Conservation (phyloP, 805 yeast genomes). For the Danielia reshetovae region DNA sequence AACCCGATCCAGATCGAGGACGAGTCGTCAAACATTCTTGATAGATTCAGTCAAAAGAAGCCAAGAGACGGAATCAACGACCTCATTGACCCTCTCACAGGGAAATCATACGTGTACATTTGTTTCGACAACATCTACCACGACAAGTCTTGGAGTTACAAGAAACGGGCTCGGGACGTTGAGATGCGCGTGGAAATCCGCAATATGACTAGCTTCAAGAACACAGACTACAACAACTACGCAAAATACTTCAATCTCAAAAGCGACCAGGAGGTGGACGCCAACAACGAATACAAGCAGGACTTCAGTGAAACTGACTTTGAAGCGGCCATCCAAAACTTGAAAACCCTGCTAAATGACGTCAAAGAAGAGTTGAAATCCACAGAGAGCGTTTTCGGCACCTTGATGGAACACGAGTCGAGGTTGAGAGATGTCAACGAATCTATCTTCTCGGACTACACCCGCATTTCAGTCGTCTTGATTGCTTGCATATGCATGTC, state of each 20-base stretch:
- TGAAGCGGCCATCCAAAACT: conserved; percentile 24
- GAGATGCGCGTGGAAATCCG: conserved; percentile 33
- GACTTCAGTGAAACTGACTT: conserved; percentile 30
- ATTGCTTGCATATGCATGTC: conserved; percentile 23
- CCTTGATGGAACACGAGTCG: conserved; percentile 30
- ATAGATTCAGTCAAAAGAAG: conserved; percentile 3
- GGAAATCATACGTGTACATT: conserved; percentile 29
- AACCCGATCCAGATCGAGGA: conserved; percentile 20
- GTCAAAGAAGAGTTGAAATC: conserved; percentile 28
- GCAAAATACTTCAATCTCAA: conserved; percentile 30
- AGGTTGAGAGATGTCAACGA: conserved; percentile 37
- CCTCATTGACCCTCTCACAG: conserved; percentile 18
- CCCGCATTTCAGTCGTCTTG: conserved; percentile 24
- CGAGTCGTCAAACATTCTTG: neutral
- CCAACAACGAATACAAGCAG: conserved; percentile 8
- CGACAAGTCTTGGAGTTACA: conserved; percentile 42
- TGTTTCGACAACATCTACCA: conserved; percentile 41
- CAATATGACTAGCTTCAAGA: conserved; percentile 29
- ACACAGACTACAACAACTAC: conserved; percentile 33
- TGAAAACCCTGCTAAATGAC: conserved; percentile 29
- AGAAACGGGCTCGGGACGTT: conserved; percentile 29
- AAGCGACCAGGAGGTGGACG: conserved; percentile 3
- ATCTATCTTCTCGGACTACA: conserved; percentile 31
- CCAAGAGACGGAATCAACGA: conserved; percentile 10
- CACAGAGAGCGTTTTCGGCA: conserved; percentile 24